Evolutionary conservation across 495 filamentous ascomycete genomes (phyloP), one percentile per base, ranked within the genome.

Genomic region (Aspergillus saccharolyticus): DNA sequence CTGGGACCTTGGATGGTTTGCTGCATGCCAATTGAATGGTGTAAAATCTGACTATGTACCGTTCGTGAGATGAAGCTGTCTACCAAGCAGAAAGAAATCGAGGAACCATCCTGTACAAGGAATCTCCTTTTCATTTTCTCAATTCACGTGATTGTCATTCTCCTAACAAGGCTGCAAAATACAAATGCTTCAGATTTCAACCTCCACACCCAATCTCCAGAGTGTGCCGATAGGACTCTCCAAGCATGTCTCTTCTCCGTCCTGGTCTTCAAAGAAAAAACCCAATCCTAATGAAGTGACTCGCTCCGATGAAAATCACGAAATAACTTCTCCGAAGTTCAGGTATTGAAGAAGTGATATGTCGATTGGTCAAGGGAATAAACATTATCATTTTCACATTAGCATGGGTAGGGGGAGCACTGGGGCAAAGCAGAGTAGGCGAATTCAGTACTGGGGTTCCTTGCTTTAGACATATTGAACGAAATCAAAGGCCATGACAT

Each of bases 1-100:
- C n/a, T n/a, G n/a, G n/a, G n/a, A n/a, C n/a, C n/a, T n/a, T n/a
- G n/a, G n/a, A n/a, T n/a, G n/a, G n/a, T n/a, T n/a, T n/a, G n/a
- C n/a, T n/a, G n/a, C n/a, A n/a, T n/a, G n/a, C n/a, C n/a, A n/a
- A n/a, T n/a, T n/a, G n/a, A n/a, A n/a, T n/a, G n/a, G n/a, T n/a
- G n/a, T n/a, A n/a, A n/a, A 54, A 55, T 30, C 45, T 28, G 52
- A 44, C 50, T 52, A 52, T 61, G 62, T 61, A 65, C 47, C 59
- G 63, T 62, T 60, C 50, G 60, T 59, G 63, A 47, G 24, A 46
- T 49, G 57, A 62, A 48, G 48, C 25, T 43, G n/a, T n/a, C 44
- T 53, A 49, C 56, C 53, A 53, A 63, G 42, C 44, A 24, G 51
- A 47, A 45, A n/a, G n/a, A 57, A 52, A 43, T 45, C 21, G 10